Evolutionary conservation across 345 rosid genomes (phyloP).

Genomic region (Citropsis articulata): DNA sequence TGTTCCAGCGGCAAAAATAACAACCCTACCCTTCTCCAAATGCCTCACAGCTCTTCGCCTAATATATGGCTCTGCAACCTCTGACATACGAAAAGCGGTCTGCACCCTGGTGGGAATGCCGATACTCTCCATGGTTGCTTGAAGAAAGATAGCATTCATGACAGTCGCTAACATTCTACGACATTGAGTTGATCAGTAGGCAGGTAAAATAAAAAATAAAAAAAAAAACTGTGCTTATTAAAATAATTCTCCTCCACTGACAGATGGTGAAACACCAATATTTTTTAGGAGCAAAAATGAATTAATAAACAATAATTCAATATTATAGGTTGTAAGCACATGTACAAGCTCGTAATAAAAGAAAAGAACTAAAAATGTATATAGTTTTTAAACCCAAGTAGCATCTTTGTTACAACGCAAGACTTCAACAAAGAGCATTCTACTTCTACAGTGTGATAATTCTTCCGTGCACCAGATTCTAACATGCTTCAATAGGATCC

Average conservation of each 20-base stretch:
- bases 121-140: constrained; percentile 96
- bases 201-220: neutral
- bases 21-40: constrained; percentile 94
- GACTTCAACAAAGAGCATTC: neutral
- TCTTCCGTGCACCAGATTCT: neutral
- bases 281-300: neutral
- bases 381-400: neutral
- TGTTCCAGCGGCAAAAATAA: constrained; percentile 97
- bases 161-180: constrained; percentile 93
- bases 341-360: neutral
- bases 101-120: constrained; percentile 95
- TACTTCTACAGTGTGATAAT: neutral
- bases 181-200: constrained; percentile 5
- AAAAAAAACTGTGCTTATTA: neutral
- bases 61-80: constrained; percentile 96
- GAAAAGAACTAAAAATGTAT: too few species aligned
- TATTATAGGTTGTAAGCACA: neutral
- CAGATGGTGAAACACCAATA: neutral
- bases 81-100: constrained; percentile 95
- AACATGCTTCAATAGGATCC: neutral
- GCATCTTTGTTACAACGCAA: neutral
- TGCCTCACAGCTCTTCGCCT: constrained; percentile 85
- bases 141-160: constrained; percentile 94
- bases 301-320: too few species aligned
- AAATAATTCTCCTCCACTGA: neutral